Evolutionary conservation across 495 filamentous ascomycete species (phyloP).

Genomic region (Tricharina praecox): DNA sequence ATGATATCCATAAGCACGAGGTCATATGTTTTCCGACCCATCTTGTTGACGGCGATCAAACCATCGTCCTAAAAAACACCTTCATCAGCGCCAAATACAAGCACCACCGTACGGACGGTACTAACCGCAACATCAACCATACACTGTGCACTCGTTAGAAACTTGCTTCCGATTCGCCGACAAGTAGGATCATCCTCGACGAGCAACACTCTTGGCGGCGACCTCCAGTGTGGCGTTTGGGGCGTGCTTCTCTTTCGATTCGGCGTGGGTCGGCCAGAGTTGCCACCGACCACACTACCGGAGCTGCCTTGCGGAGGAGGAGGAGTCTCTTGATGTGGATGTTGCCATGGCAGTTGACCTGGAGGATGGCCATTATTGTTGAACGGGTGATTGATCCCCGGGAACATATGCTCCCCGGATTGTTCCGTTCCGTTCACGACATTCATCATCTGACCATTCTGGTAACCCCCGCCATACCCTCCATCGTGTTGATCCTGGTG

Average conservation of each 20-base stretch:
- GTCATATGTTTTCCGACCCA: slow-evolving; percentile 68
- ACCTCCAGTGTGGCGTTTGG: slow-evolving; percentile 44
- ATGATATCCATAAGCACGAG: slow-evolving; percentile 98
- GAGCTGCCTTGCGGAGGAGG: slow-evolving; percentile 11
- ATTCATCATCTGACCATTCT: slow-evolving; percentile 6
- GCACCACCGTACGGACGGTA: slow-evolving; percentile 12
- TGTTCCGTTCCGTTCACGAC: slow-evolving; percentile 1
- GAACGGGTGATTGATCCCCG: not conserved
- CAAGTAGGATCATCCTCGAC: slow-evolving; percentile 95
- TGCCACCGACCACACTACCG: slow-evolving; percentile 2
- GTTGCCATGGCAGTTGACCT: slow-evolving; percentile 8
- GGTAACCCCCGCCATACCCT: slow-evolving; percentile 5
- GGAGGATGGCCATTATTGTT: slow-evolving; percentile 8
- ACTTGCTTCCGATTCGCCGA: slow-evolving; percentile 84
- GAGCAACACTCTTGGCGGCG: slow-evolving; percentile 69
- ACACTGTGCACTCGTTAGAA: slow-evolving; percentile 75
- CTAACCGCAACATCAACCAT: slow-evolving; percentile 81
- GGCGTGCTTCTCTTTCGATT: slow-evolving; percentile 50
- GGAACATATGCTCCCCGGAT: slow-evolving; percentile 1
- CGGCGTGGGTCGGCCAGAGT: slow-evolving; percentile 7
- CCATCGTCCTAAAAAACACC: slow-evolving; percentile 53
- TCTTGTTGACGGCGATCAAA: slow-evolving; percentile 81
- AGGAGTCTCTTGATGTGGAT: slow-evolving; percentile 8
- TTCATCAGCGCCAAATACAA: slow-evolving; percentile 23
- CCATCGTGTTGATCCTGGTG: not conserved